Conservation (phyloP, 2,329 filamentous ascomycete genomes). For the Ceratocystis huliohia region DNA sequence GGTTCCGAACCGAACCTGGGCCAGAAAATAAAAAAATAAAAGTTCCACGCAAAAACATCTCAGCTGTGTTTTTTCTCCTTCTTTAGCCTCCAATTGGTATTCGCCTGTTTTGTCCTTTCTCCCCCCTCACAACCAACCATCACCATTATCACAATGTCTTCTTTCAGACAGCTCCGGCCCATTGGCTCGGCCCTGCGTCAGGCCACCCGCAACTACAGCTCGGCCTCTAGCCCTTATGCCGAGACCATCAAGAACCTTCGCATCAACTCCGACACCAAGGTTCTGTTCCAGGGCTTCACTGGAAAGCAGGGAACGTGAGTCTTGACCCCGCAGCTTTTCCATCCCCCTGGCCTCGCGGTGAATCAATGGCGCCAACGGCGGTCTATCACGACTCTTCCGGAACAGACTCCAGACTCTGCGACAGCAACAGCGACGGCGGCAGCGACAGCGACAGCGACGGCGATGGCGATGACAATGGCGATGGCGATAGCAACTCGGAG, state of each 20-base stretch:
- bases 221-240: conserved; percentile 55
- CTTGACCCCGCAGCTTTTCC: not conserved
- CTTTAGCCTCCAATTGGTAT: conserved; percentile 20
- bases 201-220: conserved; percentile 60
- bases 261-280: conserved; percentile 86
- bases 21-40: not conserved
- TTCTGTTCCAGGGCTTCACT: conserved; percentile 94
- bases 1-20: conserved; percentile 6
- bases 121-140: conserved; percentile 5
- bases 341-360: not conserved
- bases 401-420: too few relatives aligned
- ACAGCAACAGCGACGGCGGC: too few relatives aligned
- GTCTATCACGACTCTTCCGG: too few relatives aligned
- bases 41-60: conserved; percentile 11
- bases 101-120: conserved; percentile 14
- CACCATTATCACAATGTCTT: conserved; percentile 56
- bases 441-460: too few relatives aligned
- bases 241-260: conserved; percentile 73
- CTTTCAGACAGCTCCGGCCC: conserved; percentile 59
- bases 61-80: conserved; percentile 13
- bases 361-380: too few relatives aligned
- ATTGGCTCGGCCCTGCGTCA: conserved; percentile 56
- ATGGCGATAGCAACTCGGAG: not conserved
- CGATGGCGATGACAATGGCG: too few relatives aligned
- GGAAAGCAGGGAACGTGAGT: conserved; percentile 90